phyloP scores from a whole-genome alignment of 768 basidiomycete genomes.

The Thelephora aurantiotincta region DNA sequence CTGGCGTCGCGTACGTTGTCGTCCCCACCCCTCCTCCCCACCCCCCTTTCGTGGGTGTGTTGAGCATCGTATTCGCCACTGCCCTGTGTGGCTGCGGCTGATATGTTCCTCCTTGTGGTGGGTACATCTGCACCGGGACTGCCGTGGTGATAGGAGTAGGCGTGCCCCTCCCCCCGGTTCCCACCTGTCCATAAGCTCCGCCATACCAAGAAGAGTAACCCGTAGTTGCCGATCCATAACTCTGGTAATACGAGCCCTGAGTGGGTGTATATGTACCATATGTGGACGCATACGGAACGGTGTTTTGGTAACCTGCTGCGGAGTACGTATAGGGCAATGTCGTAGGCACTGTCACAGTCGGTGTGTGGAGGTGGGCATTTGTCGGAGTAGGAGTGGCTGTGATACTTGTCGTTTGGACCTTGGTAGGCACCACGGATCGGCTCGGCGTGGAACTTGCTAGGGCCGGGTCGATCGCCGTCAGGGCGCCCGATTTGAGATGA shows the following conservation, averaged over 20 bases:
- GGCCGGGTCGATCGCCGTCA: not conserved
- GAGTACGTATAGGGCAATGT: not conserved
- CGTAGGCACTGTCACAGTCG: not conserved
- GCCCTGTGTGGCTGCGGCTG: conserved; percentile 25
- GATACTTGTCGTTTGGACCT: too few species aligned
- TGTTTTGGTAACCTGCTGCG: not conserved
- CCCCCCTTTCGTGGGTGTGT: conserved; percentile 16
- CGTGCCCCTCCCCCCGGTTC: not conserved
- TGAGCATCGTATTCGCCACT: conserved; percentile 39
- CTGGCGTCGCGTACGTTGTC: not conserved
- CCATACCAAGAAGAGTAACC: not conserved
- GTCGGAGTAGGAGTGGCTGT: too few species aligned
- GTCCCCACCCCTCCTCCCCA: conserved; percentile 10
- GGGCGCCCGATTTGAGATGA: conserved; percentile 32
- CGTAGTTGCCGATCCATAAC: not conserved
- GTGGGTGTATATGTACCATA: not conserved
- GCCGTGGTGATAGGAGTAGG: conserved; percentile 1
- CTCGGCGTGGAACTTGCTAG: conserved; percentile 1
- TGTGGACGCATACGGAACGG: not conserved
- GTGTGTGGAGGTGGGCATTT: too few species aligned
- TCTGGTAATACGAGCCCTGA: not conserved
- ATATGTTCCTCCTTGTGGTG: conserved; percentile 6
- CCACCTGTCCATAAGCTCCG: not conserved
- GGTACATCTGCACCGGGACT: conserved; percentile 1
- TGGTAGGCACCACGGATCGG: not conserved